Conservation (phyloP, 768 basidiomycete species). For the Artomyces pyxidatus region DNA sequence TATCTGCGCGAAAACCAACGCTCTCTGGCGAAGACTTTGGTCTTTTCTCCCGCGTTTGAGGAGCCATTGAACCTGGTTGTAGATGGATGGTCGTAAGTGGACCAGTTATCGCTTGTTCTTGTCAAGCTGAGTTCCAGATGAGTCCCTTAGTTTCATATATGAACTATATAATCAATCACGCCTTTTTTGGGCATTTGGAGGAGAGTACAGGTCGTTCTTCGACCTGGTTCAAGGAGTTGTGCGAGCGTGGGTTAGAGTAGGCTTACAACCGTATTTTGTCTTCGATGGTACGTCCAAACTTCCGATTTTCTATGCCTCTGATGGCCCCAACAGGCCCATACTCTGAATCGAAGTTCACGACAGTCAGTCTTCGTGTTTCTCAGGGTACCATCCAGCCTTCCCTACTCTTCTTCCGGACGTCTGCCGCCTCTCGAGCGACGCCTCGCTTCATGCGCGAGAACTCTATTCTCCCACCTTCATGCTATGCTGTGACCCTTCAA, state of each 20-base stretch:
- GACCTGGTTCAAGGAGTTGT: slow-evolving; percentile 43
- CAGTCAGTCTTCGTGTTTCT: slow-evolving; percentile 48
- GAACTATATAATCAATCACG: slow-evolving; percentile 49
- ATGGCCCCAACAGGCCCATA: slow-evolving; percentile 44
- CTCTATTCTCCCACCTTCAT: slow-evolving; percentile 67
- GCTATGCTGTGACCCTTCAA: slow-evolving; percentile 48
- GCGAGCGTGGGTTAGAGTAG: slow-evolving; percentile 59
- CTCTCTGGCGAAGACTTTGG: slow-evolving; percentile 29
- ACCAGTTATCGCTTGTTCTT: slow-evolving; percentile 3
- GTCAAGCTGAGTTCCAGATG: neutral
- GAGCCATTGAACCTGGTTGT: slow-evolving; percentile 40
- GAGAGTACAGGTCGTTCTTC: slow-evolving; percentile 59
- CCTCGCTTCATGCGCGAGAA: slow-evolving; percentile 65
- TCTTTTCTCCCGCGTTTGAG: slow-evolving; percentile 19
- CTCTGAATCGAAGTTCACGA: slow-evolving; percentile 67
- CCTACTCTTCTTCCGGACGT: slow-evolving; percentile 77
- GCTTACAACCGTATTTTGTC: slow-evolving; percentile 62
- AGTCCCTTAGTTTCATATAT: slow-evolving; percentile 59
- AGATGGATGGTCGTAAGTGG: slow-evolving; percentile 83
- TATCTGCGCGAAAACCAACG: slow-evolving; percentile 40
- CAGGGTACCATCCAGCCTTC: slow-evolving; percentile 53
- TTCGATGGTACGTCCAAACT: slow-evolving; percentile 60
- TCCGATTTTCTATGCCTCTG: neutral
- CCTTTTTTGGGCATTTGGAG: slow-evolving; percentile 82
- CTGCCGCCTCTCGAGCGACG: slow-evolving; percentile 49